phyloP scores from a whole-genome alignment of 805 yeast genomes.

The Yamadazyma tumulicola region DNA sequence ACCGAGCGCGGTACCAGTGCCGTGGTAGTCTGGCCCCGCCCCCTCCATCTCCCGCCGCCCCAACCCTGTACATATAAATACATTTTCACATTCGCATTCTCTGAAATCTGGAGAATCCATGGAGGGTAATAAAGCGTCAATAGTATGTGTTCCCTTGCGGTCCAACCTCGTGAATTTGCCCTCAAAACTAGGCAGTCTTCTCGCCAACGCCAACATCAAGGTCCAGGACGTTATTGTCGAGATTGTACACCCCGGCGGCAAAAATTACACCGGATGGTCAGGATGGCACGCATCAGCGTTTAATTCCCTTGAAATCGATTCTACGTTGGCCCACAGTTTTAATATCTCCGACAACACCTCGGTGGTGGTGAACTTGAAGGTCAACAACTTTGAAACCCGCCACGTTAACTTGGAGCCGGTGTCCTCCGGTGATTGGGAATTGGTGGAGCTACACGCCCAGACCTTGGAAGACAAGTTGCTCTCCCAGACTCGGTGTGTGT shows the following conservation, averaged over 20 bases:
- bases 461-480: conserved; percentile 70
- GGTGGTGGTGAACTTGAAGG: conserved; percentile 42
- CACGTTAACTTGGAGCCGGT: conserved; percentile 76
- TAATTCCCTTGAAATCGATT: conserved; percentile 58
- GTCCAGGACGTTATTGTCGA: conserved; percentile 60
- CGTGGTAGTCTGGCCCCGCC: no score
- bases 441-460: conserved; percentile 78
- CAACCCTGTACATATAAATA: background rate
- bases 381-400: conserved; percentile 49
- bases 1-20: no score
- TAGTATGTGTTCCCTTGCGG: conserved; percentile 31
- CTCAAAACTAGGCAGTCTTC: conserved; percentile 37
- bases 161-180: conserved; percentile 58
- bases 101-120: conserved; percentile 20
- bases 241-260: conserved; percentile 24
- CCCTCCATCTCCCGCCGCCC: no score
- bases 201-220: conserved; percentile 50
- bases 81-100: no score
- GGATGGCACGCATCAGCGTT: conserved; percentile 44
- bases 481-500: conserved; percentile 76
- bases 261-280: conserved; percentile 60
- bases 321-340: conserved; percentile 55
- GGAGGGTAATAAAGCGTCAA: conserved; percentile 33
- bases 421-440: conserved; percentile 82
- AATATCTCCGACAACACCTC: conserved; percentile 42